Evolutionary conservation across 2,329 filamentous ascomycete genomes (phyloP), one percentile per base, ranked within the genome.

Genomic region (Acarospora socialis): DNA sequence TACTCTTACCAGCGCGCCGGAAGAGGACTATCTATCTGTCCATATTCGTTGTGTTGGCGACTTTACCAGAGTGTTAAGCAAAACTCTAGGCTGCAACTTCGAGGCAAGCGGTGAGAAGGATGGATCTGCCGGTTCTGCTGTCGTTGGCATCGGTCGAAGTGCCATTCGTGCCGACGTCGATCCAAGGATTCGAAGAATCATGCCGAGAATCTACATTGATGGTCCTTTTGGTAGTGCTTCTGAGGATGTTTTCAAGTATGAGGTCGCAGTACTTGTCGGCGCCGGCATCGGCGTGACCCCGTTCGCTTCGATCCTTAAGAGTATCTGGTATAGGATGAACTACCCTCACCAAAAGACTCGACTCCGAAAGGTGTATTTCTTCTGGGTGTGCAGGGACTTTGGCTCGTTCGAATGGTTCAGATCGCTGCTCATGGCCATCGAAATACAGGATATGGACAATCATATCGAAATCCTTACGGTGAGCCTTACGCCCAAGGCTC

Each of bases 321-420:
- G 78, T 32, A 87, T 92, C 57, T 92, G 82, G 82, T 92, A 90
- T 63, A 73, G 81, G 30, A 84, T 87, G 77, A 87, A 84, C 65
- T 86, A 82, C 57, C 78, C 79, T 3, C 76, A 81, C 52, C 72
- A 77, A 55, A 79, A 78, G 59, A 86, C 80, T 3, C 68, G 80
- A 3, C 66, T 92, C 25, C 69, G 76, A 48, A 92, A 90, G 56
- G 81, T 92, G 15, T 92, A 90, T 63, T 90, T 90, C 63, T 84
- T 90, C 68, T 90, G 82, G 82, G 76, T 90, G 40, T 87, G 81
- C 64, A 70, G 81, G 55, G 81, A 90, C 55, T 87, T 87, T 49
- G 81, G 77, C 20, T 83, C 78, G 0, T 86, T 90, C 47, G 81
- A 90, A 62, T 92, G 82, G 82, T 90, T 90, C 66, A 70, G 81